Evolutionary conservation across 345 rosid species (phyloP), one percentile per base, ranked within the genome.

Genomic region (Firmiana major): DNA sequence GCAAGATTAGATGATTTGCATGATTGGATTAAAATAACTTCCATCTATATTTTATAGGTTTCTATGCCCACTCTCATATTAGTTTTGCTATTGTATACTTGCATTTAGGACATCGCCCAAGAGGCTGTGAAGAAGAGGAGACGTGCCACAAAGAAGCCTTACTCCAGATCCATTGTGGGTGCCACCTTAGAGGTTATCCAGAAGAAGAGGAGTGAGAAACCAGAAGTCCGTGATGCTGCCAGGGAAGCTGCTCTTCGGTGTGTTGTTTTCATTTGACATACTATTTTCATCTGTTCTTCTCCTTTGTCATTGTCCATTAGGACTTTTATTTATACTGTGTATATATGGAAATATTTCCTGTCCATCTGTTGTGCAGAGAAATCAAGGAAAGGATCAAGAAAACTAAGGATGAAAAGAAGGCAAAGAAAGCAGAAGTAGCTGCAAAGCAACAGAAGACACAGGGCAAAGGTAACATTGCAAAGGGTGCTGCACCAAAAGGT

Each of bases 361-460:
- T 76, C 38, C 1, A 16, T 2, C 62, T 6, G 3, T 68, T 43
- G 1, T 80, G 63, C 75, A 92, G 95, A 81, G 97, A 92, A 75
- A 91, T 92, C 15, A 91, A 92, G 86, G 93, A 92, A 84, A 88
- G 95, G 81, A 88, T 89, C 79, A 92, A 88, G 92, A 91, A 91
- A 81, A 93, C 92, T 0, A 89, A 89, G 85, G 97, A 93, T 49
- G 95, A 93, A 79, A 93, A 91, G 86, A 91, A 87, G 87, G 95
- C 93, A 1, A 92, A 92, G 89, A 92, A 92, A 77, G 95, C 90
- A 0, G 94, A 93, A 83, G 60, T 82, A 65, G 74, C 63, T n/a
- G 79, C 90, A 0, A 91, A 89, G 86, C 82, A 87, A 68, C 90
- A 88, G 51, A 92, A 91, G 84, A 57, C 86, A 1, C 87, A 81